Percentiles rank a stretch among this genome's conserved stretches.
phyloP scores from a whole-genome alignment of 148 eudicot species.

The Rhododendron ovatum region DNA sequence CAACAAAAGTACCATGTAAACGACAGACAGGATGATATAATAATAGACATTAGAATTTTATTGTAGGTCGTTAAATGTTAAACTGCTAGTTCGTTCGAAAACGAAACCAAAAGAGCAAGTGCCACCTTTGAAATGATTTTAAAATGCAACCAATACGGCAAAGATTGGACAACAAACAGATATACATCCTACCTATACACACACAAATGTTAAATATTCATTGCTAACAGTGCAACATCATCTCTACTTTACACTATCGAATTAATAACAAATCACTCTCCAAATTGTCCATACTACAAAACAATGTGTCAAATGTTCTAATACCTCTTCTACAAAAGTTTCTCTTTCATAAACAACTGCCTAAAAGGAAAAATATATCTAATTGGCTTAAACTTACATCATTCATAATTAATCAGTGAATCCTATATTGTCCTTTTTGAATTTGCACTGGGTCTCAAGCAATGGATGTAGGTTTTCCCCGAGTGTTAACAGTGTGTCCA shows the following conservation, averaged over 20 bases:
- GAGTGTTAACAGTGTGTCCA: neutral
- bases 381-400: no score
- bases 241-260: neutral
- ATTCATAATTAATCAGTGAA: neutral
- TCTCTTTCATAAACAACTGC: neutral
- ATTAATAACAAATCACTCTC: neutral
- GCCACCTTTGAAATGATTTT: neutral
- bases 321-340: neutral
- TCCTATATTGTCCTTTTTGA: no score
- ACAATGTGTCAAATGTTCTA: neutral
- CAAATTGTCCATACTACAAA: neutral
- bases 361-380: neutral
- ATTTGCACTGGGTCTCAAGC: no score
- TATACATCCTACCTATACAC: neutral
- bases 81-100: neutral
- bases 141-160: neutral
- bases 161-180: neutral
- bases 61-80: neutral
- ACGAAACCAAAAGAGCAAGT: neutral
- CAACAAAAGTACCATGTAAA: neutral
- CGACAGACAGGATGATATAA: neutral
- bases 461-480: neutral
- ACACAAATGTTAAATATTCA: neutral
- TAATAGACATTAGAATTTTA: neutral
- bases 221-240: neutral